These are phyloP conservation scores for Cutaneotrichosporon spelunceum DNA, from an alignment of 1,284 basidiomycete species.

Conservation along the genomic window DNA sequence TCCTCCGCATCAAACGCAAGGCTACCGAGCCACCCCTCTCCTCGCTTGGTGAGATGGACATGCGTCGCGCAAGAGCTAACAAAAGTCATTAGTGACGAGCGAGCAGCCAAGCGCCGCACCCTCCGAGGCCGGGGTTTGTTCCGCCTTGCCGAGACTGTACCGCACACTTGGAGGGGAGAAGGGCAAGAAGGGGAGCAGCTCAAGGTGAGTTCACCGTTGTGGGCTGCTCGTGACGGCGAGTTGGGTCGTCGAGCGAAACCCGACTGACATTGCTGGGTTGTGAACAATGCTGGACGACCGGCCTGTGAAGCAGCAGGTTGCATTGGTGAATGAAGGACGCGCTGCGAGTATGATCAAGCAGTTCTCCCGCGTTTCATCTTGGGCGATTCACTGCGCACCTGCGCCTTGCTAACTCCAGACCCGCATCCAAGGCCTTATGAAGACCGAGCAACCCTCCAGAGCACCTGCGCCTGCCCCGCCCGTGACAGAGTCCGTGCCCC, in stretches of 20 bases:
- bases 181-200: constrained; percentile 45
- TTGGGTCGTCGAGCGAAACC: neutral
- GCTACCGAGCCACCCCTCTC: constrained; percentile 50
- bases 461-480: neutral
- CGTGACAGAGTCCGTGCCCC: neutral
- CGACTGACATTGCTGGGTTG: too few relatives aligned
- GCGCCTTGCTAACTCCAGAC: constrained; percentile 14
- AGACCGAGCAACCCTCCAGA: neutral
- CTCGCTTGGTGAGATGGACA: constrained; percentile 38
- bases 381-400: too few relatives aligned
- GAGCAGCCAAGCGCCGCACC: constrained; percentile 33
- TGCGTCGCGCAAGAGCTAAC: neutral
- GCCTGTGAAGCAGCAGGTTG: too few relatives aligned
- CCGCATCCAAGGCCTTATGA: constrained; percentile 21
- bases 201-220: constrained; percentile 20
- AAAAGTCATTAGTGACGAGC: constrained; percentile 41
- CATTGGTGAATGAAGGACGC: too few relatives aligned
- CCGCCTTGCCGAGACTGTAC: constrained; percentile 51
- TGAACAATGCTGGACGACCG: too few relatives aligned
- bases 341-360: too few relatives aligned
- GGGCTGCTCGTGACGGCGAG: neutral
- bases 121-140: constrained; percentile 44
- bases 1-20: constrained; percentile 53
- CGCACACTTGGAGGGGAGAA: constrained; percentile 47
- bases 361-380: too few relatives aligned